Evolutionary conservation across 2,329 filamentous ascomycete genomes (phyloP), one percentile per base, ranked within the genome.

Genomic region (Elsinoe necatrix): DNA sequence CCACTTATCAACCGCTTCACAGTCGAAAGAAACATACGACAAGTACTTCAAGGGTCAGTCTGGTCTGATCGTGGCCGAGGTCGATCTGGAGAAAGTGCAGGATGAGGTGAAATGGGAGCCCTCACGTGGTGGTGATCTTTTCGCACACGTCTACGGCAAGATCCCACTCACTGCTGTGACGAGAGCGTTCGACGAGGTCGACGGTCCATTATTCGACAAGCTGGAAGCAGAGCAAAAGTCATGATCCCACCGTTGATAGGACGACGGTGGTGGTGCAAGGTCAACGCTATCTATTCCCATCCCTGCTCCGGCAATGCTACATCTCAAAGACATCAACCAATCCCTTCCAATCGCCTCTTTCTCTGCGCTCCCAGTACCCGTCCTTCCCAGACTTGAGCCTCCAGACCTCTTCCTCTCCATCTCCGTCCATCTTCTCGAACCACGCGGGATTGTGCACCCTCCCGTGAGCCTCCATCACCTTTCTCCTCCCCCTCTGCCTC

Each of bases 281-380:
- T 4, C 12, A 50, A 50, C 21, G 45, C 45, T 50, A 21, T 43
- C 39, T 43, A 48, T 48, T 4, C 23, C 43, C 20, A 29, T 27
- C 14, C 39, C 4, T 43, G 39, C 39, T 43, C 16, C 23, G 8
- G 23, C 23, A 39, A 42, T 66, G 41, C 41, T 60, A 69, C 20
- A 63, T 56, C 61, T 71, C 68, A 66, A 84, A 81, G 48, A 85
- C 77, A 56, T 78, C 73, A 57, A 75, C 70, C 39, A 83, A 75
- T 5, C 75, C 76, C 7, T 71, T 71, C 89, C 88, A 95, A 57
- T 75, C 75, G 1, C 84, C 84, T 61, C 75, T 80, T 2, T 77
- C 79, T 59, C 92, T 80, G 72, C 89, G 85, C 67, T 95, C 91
- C 93, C 93, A 98, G 72, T 98, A 98, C 7, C 89, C 85, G 16